phyloP scores from a whole-genome alignment of 257 asterid genomes.

The Lithospermum erythrorhizon region DNA sequence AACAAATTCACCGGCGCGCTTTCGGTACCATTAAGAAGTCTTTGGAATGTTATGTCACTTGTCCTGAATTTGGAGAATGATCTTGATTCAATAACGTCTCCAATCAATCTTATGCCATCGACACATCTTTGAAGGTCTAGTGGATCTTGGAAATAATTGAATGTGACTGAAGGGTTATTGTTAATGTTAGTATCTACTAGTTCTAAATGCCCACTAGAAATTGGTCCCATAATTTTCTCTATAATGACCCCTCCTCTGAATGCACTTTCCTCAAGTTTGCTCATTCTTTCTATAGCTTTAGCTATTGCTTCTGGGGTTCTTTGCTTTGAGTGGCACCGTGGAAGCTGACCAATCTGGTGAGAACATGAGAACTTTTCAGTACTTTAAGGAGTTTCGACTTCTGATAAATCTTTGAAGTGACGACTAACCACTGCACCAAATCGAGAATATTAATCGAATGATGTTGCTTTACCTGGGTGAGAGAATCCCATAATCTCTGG shows the following conservation, averaged over 20 bases:
- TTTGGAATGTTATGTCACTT: slow-evolving; percentile 26
- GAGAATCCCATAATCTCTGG: slow-evolving; percentile 53
- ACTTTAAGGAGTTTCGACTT: too few species aligned
- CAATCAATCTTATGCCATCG: slow-evolving; percentile 51
- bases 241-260: slow-evolving; percentile 74
- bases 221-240: slow-evolving; percentile 65
- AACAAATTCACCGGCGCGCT: slow-evolving; percentile 46
- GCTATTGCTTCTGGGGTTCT: slow-evolving; percentile 63
- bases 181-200: slow-evolving; percentile 43
- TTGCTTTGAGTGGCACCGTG: slow-evolving; percentile 71
- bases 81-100: slow-evolving; percentile 49
- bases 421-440: too few species aligned
- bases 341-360: slow-evolving; percentile 75
- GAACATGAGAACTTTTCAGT: background rate
- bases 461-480: slow-evolving; percentile 47
- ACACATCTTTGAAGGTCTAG: slow-evolving; percentile 57
- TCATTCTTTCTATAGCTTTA: slow-evolving; percentile 42
- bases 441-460: too few species aligned
- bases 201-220: slow-evolving; percentile 43
- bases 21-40: slow-evolving; percentile 67
- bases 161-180: slow-evolving; percentile 67
- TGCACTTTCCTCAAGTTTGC: slow-evolving; percentile 28
- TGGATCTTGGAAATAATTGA: slow-evolving; percentile 64
- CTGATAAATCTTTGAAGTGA: too few species aligned
- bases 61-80: slow-evolving; percentile 43